phyloP scores from a whole-genome alignment of 352 stramenopile genomes.

The Pythium rishiriense region DNA sequence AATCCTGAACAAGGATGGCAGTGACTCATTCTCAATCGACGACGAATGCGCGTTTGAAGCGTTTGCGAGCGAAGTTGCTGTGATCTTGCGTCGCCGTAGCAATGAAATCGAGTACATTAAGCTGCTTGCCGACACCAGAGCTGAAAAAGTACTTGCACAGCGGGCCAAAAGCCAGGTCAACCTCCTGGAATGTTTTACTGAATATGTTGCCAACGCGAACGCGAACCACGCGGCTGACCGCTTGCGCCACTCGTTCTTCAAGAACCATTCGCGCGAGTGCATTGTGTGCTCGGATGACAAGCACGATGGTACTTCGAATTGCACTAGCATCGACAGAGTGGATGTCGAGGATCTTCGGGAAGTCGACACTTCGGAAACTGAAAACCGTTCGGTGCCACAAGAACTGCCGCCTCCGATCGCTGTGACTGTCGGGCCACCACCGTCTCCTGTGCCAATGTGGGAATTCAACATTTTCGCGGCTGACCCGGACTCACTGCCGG shows the following conservation, averaged over 20 bases:
- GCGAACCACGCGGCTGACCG: conserved; percentile 49
- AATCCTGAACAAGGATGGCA: conserved; percentile 85
- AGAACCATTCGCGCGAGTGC: conserved; percentile 44
- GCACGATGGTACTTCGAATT: conserved; percentile 25
- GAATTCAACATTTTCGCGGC: conserved; percentile 81
- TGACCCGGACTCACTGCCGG: conserved; percentile 49
- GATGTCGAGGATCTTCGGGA: conserved; percentile 19
- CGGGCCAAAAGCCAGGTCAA: conserved; percentile 76
- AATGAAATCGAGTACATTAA: conserved; percentile 92
- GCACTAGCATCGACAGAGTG: conserved; percentile 17
- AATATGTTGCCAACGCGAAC: conserved; percentile 54
- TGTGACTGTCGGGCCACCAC: conserved; percentile 17
- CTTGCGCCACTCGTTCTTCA: conserved; percentile 60
- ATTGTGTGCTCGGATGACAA: conserved; percentile 34
- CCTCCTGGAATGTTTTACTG: conserved; percentile 75
- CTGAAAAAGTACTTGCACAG: conserved; percentile 72
- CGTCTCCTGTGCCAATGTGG: conserved; percentile 44
- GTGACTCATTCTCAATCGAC: conserved; percentile 72
- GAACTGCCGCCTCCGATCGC: background rate
- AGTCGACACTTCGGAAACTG: background rate
- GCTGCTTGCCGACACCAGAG: conserved; percentile 74
- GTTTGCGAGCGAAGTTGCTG: conserved; percentile 83
- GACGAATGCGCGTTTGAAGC: conserved; percentile 87
- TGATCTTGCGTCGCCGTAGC: conserved; percentile 76
- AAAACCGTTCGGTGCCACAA: background rate